phyloP scores from a whole-genome alignment of 768 basidiomycete species.

The Neoboletus brunneissimus region DNA sequence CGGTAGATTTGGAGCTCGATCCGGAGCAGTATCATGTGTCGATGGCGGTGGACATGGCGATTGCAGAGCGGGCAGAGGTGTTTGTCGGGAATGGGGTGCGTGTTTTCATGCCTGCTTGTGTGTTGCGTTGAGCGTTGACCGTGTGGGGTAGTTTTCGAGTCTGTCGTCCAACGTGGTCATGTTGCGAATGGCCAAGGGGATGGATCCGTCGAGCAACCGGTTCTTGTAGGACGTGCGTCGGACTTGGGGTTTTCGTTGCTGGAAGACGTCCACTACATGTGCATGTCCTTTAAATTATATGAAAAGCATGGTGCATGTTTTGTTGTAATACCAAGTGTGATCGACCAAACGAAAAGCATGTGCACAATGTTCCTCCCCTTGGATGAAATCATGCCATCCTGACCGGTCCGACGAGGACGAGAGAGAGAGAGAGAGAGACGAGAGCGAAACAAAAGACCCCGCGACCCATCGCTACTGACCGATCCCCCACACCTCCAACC shows the following conservation, averaged over 20 bases:
- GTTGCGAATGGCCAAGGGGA: slow-evolving; percentile 44
- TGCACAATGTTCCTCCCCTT: no score
- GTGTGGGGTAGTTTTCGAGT: slow-evolving; percentile 41
- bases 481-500: slow-evolving; percentile 88
- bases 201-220: slow-evolving; percentile 37
- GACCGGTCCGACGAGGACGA: no score
- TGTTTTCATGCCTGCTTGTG: not conserved
- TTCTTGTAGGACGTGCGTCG: slow-evolving; percentile 39
- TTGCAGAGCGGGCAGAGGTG: slow-evolving; percentile 55
- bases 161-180: slow-evolving; percentile 50
- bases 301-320: no score
- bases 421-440: no score
- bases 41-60: slow-evolving; percentile 59
- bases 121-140: not conserved
- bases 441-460: no score
- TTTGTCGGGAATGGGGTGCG: slow-evolving; percentile 62
- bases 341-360: no score
- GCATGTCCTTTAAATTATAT: no score
- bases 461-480: slow-evolving; percentile 29
- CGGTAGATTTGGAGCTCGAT: slow-evolving; percentile 41
- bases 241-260: no score
- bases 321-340: no score
- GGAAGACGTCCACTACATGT: no score
- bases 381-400: no score
- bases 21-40: slow-evolving; percentile 45